These are phyloP conservation scores for Malassezia vespertilionis DNA, from an alignment of 1,284 basidiomycete species.

Conservation along the genomic window DNA sequence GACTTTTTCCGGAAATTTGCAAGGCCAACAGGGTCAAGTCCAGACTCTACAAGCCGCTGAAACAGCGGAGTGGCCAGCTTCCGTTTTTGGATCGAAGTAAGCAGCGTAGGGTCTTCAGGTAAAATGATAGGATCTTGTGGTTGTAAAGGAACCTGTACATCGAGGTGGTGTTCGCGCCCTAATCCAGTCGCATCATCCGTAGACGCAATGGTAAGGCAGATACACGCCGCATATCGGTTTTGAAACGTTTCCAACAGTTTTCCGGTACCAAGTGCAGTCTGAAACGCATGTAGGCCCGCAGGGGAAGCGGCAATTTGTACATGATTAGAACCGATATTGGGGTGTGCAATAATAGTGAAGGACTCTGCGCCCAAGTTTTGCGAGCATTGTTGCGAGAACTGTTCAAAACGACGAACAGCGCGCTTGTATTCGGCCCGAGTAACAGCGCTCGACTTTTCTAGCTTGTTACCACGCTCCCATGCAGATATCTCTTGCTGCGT, in stretches of 20 bases:
- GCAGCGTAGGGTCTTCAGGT: slow-evolving; percentile 17
- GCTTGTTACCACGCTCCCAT: slow-evolving; percentile 15
- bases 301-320: slow-evolving; percentile 17
- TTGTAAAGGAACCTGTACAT: slow-evolving; percentile 16
- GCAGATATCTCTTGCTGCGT: slow-evolving; percentile 16
- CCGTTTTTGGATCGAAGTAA: slow-evolving; percentile 18
- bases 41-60: slow-evolving; percentile 17
- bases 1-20: slow-evolving; percentile 19
- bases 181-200: slow-evolving; percentile 11
- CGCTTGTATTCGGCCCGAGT: slow-evolving; percentile 18
- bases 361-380: slow-evolving; percentile 18
- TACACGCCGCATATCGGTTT: slow-evolving; percentile 17
- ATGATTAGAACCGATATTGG: slow-evolving; percentile 18
- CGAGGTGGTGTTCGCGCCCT: slow-evolving; percentile 14
- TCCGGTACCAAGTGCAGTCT: slow-evolving; percentile 15
- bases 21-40: slow-evolving; percentile 13
- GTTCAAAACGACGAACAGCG: slow-evolving; percentile 18
- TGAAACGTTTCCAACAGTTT: slow-evolving; percentile 17
- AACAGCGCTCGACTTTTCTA: slow-evolving; percentile 13
- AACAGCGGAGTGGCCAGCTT: slow-evolving; percentile 17
- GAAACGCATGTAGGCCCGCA: slow-evolving; percentile 16
- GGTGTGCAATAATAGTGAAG: slow-evolving; percentile 18
- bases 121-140: slow-evolving; percentile 18
- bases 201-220: slow-evolving; percentile 16
- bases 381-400: slow-evolving; percentile 16